Conservation (phyloP, 768 basidiomycete genomes). For the Boletellus emodensis region DNA sequence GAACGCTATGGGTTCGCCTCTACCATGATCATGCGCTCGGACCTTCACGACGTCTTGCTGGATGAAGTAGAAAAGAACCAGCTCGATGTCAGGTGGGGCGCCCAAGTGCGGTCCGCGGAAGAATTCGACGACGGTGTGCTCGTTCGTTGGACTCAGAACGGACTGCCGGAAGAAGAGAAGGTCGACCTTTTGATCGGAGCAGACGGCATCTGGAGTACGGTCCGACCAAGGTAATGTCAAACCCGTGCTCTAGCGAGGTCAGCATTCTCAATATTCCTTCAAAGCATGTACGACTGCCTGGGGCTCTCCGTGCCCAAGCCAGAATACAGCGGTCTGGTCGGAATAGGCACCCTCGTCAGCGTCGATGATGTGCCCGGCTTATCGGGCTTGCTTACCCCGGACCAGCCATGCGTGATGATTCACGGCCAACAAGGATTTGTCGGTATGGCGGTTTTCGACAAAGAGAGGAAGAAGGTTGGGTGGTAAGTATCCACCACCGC, state of each 20-base stretch:
- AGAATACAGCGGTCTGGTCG: constrained; percentile 29
- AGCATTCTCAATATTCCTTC: neutral
- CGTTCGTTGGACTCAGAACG: constrained; percentile 25
- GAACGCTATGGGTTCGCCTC: constrained; percentile 28
- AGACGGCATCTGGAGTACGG: constrained; percentile 31
- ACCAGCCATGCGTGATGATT: constrained; percentile 28
- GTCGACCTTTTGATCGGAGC: constrained; percentile 31
- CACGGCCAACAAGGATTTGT: constrained; percentile 26
- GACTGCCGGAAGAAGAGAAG: constrained; percentile 17
- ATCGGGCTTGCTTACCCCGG: constrained; percentile 13
- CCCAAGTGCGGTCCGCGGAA: constrained; percentile 22
- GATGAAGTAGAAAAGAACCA: constrained; percentile 22
- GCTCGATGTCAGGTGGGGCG: constrained; percentile 21
- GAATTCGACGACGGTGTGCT: constrained; percentile 23
- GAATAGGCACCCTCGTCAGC: constrained; percentile 17
- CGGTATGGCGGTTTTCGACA: constrained; percentile 28
- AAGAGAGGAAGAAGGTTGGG: constrained; percentile 18
- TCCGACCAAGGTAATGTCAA: constrained; percentile 18
- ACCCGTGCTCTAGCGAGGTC: neutral
- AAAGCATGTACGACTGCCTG: constrained; percentile 24
- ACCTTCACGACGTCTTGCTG: constrained; percentile 30
- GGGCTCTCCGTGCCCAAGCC: constrained; percentile 17
- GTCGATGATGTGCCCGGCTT: constrained; percentile 22
- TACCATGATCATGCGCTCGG: constrained; percentile 25
- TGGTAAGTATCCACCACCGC: constrained; percentile 15